Evolutionary conservation across 1,139 yeast species (phyloP).

Genomic region (Pneumocystis canis): DNA sequence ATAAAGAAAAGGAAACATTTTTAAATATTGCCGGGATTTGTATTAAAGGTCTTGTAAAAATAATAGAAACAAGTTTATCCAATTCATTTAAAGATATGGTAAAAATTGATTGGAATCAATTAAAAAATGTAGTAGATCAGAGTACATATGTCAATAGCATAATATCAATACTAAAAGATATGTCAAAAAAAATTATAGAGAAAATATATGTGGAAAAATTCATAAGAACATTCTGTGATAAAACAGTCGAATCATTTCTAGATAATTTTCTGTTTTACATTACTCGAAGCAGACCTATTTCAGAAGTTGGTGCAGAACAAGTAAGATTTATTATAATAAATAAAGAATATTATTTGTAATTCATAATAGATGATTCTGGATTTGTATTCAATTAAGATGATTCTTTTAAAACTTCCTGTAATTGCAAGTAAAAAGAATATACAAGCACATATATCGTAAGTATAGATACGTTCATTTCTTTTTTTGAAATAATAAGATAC

Average conservation of each 20-base stretch:
- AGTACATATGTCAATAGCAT: conserved; percentile 27
- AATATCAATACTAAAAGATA: conserved; percentile 12
- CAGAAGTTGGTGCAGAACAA: conserved; percentile 64
- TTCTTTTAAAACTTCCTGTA: conserved; percentile 40
- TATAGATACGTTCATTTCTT: neutral
- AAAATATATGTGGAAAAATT: conserved; percentile 58
- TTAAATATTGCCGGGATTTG: conserved; percentile 45
- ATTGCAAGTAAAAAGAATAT: conserved; percentile 9
- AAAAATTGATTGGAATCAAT: conserved; percentile 59
- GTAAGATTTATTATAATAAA: conserved; percentile 1
- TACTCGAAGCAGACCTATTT: conserved; percentile 47
- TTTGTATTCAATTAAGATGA: conserved; percentile 44
- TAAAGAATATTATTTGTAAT: neutral
- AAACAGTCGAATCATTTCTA: conserved; percentile 51
- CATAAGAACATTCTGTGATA: conserved; percentile 59
- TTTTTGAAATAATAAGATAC: conserved; percentile 21
- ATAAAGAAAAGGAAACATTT: conserved; percentile 41
- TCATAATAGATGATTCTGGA: conserved; percentile 43
- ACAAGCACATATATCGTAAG: conserved; percentile 11
- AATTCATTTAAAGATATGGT: conserved; percentile 76
- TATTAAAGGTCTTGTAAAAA: conserved; percentile 40
- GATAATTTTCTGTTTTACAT: conserved; percentile 45
- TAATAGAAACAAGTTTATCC: conserved; percentile 48
- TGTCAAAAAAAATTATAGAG: conserved; percentile 35
- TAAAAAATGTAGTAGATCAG: conserved; percentile 51